Evolutionary conservation across 345 rosid species (phyloP).

Genomic region (Passiflora organensis): DNA sequence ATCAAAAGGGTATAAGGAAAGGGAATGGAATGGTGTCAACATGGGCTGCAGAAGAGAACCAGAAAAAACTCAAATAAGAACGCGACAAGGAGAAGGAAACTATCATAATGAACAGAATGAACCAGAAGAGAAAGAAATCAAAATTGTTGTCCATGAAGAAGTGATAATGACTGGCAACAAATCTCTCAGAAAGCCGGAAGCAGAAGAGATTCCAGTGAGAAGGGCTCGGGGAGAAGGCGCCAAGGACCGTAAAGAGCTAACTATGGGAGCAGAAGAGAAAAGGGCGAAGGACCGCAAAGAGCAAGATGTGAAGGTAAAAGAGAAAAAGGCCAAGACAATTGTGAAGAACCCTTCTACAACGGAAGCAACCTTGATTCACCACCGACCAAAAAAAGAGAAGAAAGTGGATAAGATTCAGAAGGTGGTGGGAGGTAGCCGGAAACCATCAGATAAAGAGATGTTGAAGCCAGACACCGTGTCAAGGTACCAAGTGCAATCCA

Average conservation of each 20-base stretch:
- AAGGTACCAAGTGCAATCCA: too few species aligned
- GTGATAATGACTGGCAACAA: slow-evolving; percentile 12
- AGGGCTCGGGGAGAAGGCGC: slow-evolving; percentile 34
- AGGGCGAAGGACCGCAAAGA: too few species aligned
- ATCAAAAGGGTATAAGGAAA: not conserved
- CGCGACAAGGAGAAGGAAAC: slow-evolving; percentile 31
- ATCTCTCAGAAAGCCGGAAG: slow-evolving; percentile 16
- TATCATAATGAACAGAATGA: slow-evolving; percentile 21
- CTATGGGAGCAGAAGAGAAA: slow-evolving; percentile 28
- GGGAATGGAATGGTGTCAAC: slow-evolving; percentile 12
- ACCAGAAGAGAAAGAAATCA: slow-evolving; percentile 36
- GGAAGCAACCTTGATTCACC: slow-evolving; percentile 22
- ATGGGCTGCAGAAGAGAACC: slow-evolving; percentile 16
- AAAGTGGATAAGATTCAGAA: slow-evolving; percentile 32
- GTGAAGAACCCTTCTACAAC: slow-evolving; percentile 25
- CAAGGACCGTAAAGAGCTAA: slow-evolving; percentile 21
- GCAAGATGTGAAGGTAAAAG: too few species aligned
- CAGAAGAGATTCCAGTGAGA: slow-evolving; percentile 17
- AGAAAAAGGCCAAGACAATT: slow-evolving; percentile 28
- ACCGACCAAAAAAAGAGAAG: slow-evolving; percentile 26
- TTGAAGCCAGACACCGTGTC: too few species aligned
- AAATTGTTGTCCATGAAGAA: slow-evolving; percentile 28
- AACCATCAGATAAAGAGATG: slow-evolving; percentile 25
- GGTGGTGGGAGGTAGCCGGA: slow-evolving; percentile 22
- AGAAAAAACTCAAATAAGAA: slow-evolving; percentile 21